A percentile compares a stretch with the other conserved stretches of the same genome.
Conservation (phyloP, 768 basidiomycete genomes). For the Gloeostereum incarnatum region DNA sequence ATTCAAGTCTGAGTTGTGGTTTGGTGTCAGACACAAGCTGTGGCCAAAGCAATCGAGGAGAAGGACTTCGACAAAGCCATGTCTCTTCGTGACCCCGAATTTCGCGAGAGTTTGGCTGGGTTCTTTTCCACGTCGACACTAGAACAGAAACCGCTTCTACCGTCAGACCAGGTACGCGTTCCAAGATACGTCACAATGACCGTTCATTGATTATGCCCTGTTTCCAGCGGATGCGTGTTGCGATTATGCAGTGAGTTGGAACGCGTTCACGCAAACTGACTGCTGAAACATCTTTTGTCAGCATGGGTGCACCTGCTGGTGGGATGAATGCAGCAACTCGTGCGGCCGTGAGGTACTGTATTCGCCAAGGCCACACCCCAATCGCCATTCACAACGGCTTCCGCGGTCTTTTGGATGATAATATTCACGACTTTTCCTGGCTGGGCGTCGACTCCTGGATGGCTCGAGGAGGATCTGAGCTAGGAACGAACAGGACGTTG, state of each 20-base stretch:
- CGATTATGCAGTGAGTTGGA: slow-evolving; percentile 75
- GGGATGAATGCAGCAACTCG: slow-evolving; percentile 99
- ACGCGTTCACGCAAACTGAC: too few relatives aligned
- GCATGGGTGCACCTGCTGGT: slow-evolving; percentile 94
- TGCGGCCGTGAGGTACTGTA: slow-evolving; percentile 87
- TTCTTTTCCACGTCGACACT: slow-evolving; percentile 69
- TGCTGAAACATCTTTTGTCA: too few relatives aligned
- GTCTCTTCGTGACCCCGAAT: slow-evolving; percentile 86
- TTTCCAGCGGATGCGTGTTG: slow-evolving; percentile 63
- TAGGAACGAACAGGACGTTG: slow-evolving; percentile 89
- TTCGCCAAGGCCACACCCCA: slow-evolving; percentile 88
- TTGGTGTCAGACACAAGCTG: slow-evolving; percentile 65
- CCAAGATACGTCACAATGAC: background rate
- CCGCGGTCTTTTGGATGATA: slow-evolving; percentile 87
- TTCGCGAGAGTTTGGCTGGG: slow-evolving; percentile 77
- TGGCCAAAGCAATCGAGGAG: slow-evolving; percentile 69
- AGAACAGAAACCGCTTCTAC: slow-evolving; percentile 42
- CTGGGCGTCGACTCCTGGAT: slow-evolving; percentile 96
- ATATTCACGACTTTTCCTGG: slow-evolving; percentile 83
- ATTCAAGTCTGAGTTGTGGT: slow-evolving; percentile 5
- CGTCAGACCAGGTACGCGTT: slow-evolving; percentile 32
- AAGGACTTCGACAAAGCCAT: slow-evolving; percentile 86
- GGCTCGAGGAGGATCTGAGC: slow-evolving; percentile 91
- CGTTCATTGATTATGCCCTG: slow-evolving; percentile 9
- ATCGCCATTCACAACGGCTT: slow-evolving; percentile 94